Conservation (phyloP, 129 eudicot species). For the Heracleum sosnowskyi region DNA sequence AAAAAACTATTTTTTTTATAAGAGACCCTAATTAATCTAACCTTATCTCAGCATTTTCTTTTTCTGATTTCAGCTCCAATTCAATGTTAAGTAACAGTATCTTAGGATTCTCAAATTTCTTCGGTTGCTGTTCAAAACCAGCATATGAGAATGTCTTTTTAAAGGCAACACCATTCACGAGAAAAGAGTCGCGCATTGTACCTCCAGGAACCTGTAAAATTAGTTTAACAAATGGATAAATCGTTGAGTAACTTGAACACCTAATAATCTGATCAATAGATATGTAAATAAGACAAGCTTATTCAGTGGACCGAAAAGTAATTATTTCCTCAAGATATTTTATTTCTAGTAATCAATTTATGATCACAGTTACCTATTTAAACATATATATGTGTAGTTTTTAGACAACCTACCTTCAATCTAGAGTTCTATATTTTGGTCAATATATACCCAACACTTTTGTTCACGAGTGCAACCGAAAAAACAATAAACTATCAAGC, state of each 20-base stretch:
- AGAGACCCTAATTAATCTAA: constrained; percentile 9
- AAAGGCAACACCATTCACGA: constrained; percentile 92
- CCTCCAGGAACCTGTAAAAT: constrained; percentile 85
- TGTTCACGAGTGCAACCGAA: background rate
- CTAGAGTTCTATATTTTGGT: background rate
- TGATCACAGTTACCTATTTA: too few relatives aligned
- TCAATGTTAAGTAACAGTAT: constrained; percentile 83
- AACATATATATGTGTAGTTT: background rate
- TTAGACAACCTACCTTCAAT: background rate
- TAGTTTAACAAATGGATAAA: background rate
- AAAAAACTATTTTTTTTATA: background rate
- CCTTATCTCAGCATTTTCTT: constrained; percentile 99
- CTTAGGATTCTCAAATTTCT: constrained; percentile 81
- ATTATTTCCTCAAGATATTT: background rate
- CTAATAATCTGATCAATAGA: background rate
- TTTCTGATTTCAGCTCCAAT: constrained; percentile 92
- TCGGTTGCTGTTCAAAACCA: constrained; percentile 98
- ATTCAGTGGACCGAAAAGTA: background rate
- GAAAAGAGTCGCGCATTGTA: constrained; percentile 91
- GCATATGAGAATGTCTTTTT: constrained; percentile 99
- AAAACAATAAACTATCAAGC: background rate
- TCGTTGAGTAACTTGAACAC: background rate
- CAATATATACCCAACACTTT: background rate
- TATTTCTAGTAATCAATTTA: too few relatives aligned
- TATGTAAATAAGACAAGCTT: background rate